phyloP scores from a whole-genome alignment of 2,329 filamentous ascomycete genomes.

The Tothia fuscella region DNA sequence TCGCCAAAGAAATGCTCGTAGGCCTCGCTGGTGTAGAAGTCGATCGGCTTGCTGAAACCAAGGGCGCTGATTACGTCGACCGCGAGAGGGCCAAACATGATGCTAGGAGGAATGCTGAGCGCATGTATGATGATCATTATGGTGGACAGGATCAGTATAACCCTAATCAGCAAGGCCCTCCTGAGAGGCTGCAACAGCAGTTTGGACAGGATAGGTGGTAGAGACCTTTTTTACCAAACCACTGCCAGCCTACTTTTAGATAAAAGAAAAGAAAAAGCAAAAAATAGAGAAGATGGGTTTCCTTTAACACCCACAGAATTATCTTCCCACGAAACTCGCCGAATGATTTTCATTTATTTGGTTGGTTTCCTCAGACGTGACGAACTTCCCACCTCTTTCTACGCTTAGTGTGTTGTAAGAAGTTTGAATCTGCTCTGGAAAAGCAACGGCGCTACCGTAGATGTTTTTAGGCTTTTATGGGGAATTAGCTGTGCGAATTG shows the following conservation, averaged over 20 bases:
- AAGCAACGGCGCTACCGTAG: too few relatives aligned
- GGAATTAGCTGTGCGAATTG: too few relatives aligned
- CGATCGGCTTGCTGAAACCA: slow-evolving; percentile 57
- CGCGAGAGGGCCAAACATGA: slow-evolving; percentile 35
- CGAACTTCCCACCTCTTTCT: too few relatives aligned
- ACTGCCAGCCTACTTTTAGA: not conserved
- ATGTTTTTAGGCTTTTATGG: too few relatives aligned
- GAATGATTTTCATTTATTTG: too few relatives aligned
- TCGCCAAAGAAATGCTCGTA: slow-evolving; percentile 67
- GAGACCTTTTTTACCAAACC: too few relatives aligned
- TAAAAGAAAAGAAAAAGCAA: not conserved
- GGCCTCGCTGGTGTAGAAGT: slow-evolving; percentile 63
- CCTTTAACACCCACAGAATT: not conserved
- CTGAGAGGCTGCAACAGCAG: slow-evolving; percentile 20
- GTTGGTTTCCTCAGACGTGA: too few relatives aligned
- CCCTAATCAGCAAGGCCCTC: slow-evolving; percentile 30
- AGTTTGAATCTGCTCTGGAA: too few relatives aligned
- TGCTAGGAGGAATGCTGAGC: slow-evolving; percentile 31
- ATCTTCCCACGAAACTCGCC: not conserved
- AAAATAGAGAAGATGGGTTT: too few relatives aligned
- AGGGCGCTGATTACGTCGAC: slow-evolving; percentile 38
- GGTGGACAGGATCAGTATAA: slow-evolving; percentile 32
- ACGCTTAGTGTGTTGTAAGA: too few relatives aligned
- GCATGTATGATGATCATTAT: slow-evolving; percentile 40
- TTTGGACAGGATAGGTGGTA: slow-evolving; percentile 14